Base-by-base conservation (phyloP, 2,329 filamentous ascomycete species). In the Fusarium euwallaceae region DNA sequence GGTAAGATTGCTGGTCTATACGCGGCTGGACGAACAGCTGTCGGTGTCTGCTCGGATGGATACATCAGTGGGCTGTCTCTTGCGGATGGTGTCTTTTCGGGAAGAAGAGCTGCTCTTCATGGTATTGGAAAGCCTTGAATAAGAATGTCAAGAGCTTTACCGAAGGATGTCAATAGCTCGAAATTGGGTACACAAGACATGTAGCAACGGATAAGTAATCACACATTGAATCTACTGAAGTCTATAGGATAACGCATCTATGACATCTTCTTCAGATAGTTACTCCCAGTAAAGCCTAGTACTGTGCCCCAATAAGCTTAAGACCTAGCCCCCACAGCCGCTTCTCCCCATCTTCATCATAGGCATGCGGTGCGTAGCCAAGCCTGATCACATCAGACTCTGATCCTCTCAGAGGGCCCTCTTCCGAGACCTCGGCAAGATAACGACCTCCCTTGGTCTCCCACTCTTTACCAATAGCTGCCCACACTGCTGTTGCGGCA, bases 81-180 rank as follows among this genome's bases (percentile, higher is more conserved):
- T 10, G 53, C 32, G 6, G 53, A 37, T 7, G 32, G 53, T 24
- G 32, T 58, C n/a, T 37, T 58, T 11, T 58, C 32, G 9, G 53
- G 53, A 22, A 58, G 53, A 58, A 34, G 53, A 17, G 29, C 53
- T 24, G 53, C n/a, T 24, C 4, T 4, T 12, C 32, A 58, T 58
- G 53, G 32, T 24, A 24, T 17, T 34, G 53, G 32, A 3, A 24
- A n/a, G 24, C 17, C 16, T 11, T n/a, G 45, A 51, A 17, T 41
- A 41, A 5, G 16, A 12, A 34, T 34, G 10, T 11, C 11, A 34
- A 34, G 32, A 34, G 5, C 1, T 12, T 12, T 34, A 12, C 0
- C 32, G n/a, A 43, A 20, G n/a, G 10, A 12, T 1, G 6, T 0
- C 1, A 43, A 1, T 0, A 8, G n/a, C 6, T 20, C 11, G 10